phyloP scores from a whole-genome alignment of 2,329 filamentous ascomycete genomes.

The Tolypocladium amazonense region DNA sequence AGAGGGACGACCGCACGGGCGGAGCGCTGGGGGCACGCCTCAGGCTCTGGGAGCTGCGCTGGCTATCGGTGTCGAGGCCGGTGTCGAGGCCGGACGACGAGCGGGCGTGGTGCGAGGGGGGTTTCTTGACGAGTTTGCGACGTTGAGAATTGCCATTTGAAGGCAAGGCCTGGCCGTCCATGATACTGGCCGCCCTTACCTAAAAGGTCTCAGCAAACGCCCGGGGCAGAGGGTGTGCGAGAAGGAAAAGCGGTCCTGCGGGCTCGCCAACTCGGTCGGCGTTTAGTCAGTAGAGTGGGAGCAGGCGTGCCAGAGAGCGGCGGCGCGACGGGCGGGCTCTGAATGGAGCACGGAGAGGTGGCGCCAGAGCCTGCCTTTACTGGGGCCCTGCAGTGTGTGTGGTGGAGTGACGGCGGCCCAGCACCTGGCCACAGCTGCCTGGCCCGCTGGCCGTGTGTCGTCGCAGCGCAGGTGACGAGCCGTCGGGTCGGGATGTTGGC shows the following conservation, averaged over 20 bases:
- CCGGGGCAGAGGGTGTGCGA: conserved; percentile 6
- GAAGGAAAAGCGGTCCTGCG: conserved; percentile 6
- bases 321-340: not conserved
- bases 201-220: conserved; percentile 12
- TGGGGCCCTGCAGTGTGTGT: not conserved
- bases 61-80: conserved; percentile 47
- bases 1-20: conserved; percentile 33
- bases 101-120: conserved; percentile 25
- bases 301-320: conserved; percentile 2
- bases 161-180: conserved; percentile 34
- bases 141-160: conserved; percentile 40
- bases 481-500: not conserved
- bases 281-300: not conserved
- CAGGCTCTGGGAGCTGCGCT: conserved; percentile 54
- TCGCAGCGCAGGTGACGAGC: not conserved
- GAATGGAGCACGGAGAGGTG: not conserved
- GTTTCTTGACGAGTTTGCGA: conserved; percentile 54
- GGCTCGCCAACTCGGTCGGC: conserved; percentile 1
- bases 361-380: not conserved
- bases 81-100: conserved; percentile 41
- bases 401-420: not conserved
- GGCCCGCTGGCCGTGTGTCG: not conserved
- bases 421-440: not conserved
- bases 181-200: conserved; percentile 24
- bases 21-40: conserved; percentile 51